Base-by-base conservation (phyloP, 164 flowering plant species). In the Piper betle region DNA sequence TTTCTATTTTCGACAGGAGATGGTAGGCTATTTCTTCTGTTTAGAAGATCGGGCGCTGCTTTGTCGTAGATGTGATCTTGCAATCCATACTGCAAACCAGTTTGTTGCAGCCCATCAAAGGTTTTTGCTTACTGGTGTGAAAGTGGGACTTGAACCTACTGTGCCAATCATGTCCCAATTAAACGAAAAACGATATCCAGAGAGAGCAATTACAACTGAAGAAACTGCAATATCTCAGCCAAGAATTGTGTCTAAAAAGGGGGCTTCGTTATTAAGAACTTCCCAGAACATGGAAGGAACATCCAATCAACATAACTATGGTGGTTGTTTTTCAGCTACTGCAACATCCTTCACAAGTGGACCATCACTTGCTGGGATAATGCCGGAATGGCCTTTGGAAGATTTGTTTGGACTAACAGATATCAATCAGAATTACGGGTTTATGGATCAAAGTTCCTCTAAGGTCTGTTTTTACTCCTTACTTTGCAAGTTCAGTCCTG, bases 121-220 rank as follows among this genome's bases (percentile, higher is more conserved):
- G 67, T 93, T 93, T 74, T 77, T 93, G 64, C 89, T 93, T 39
- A 93, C 96, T 41, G 98, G 98, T 58, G 94, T 88, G 42, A 82
- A 80, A 76, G 96, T 88, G 56, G 94, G 86, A 33, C 87, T 81
- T 46, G 96, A 90, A 63, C 59, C 84, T 19, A 56, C 79, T 1
- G 81, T 75, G 33, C 73, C 73, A 40, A 78, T 75, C 63, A 68
- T 73, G 12, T 69, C 85, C 13, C 67, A 81, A 39, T 70, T 81
- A 0, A 54, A 68, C 6, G 78, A 64, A 41, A 85, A 78, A 39
- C 55, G 37, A 9, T 52, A 37, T 42, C 57, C 18, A 52, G 19
- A 6, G 19, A 52, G 37, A 19, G 5, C 17, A 9, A 50, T 4
- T 65, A 56, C 13, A 1, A 58, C 19, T 33, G 37, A 65, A 38